Evolutionary conservation across 2,329 filamentous ascomycete genomes (phyloP), one percentile per base, ranked within the genome.

Genomic region (Ceratocystis colombiana): DNA sequence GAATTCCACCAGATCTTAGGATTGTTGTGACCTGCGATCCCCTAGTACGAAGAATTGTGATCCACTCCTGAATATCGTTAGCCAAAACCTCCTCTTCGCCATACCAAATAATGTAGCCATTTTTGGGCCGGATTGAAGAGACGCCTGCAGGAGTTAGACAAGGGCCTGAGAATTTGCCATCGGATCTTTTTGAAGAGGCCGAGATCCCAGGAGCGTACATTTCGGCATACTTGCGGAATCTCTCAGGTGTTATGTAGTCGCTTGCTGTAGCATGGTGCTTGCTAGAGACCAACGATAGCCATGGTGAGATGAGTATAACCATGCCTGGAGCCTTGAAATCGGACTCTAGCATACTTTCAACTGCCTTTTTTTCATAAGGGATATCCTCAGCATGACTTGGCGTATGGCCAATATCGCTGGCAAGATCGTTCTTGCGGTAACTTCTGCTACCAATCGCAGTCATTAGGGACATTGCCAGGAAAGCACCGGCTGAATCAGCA

Each of bases 401-500:
- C 25, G 62, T 30, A 25, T 61, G 44, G 4, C 30, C 12, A n/a
- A 65, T 59, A 25, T 68, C 64, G 5, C 25, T 41, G 15, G 59
- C 22, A 10, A 68, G 50, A 7, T 65, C 59, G 10, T 62, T 63
- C 25, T 64, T 55, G 46, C 66, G 59, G 30, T 63, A 68, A 10
- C 44, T 46, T 12, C 28, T 33, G 12, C 63, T 65, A 5, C 59
- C 63, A n/a, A 69, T 55, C 37, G 68, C 64, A 12, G 64, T 65
- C 64, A 95, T 76, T 62, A 94, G 78, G 72, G 85, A 88, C 30
- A 95, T 79, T 8, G 88, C 82, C 55, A 95, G 76, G 0, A 87
- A 87, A 17, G 82, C 90, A 3, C 90, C 90, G 0, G 90, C 90
- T 1, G 89, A 93, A 74, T 95, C 90, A 5, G 90, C 90, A 61